Conservation (phyloP, 2,329 filamentous ascomycete species). For the Arthrobotrys sinensis region DNA sequence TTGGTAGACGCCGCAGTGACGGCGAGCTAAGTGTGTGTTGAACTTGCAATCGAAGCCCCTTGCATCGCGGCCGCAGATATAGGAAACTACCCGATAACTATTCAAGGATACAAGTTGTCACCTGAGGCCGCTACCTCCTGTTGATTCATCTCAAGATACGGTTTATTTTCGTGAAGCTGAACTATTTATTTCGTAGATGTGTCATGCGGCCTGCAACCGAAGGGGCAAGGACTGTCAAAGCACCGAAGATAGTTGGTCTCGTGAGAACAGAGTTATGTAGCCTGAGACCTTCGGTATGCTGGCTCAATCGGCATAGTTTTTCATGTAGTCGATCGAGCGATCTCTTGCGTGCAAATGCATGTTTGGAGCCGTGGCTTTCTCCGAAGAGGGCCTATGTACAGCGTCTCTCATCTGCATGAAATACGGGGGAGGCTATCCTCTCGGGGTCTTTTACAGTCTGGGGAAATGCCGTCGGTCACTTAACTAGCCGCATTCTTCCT, state of each 20-base stretch:
- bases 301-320: background rate
- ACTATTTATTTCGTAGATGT: conserved; percentile 1
- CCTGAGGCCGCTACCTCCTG: background rate
- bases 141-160: conserved; percentile 1
- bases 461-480: background rate
- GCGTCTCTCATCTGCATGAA: conserved; percentile 4
- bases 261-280: background rate
- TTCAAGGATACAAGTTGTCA: background rate
- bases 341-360: conserved; percentile 13
- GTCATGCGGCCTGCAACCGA: conserved; percentile 22
- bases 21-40: background rate
- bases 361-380: conserved; percentile 6
- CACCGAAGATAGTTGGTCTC: conserved; percentile 1
- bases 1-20: background rate
- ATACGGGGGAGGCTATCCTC: background rate
- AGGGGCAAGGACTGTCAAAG: conserved; percentile 2
- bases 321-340: background rate
- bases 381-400: background rate
- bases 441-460: background rate
- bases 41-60: background rate
- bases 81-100: background rate
- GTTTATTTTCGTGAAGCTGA: conserved; percentile 14
- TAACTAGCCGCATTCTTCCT: conserved; percentile 13
- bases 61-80: background rate
- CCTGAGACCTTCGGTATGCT: conserved; percentile 4